Evolutionary conservation across 768 basidiomycete genomes (phyloP).

Genomic region (Cystobasidium tubakii): DNA sequence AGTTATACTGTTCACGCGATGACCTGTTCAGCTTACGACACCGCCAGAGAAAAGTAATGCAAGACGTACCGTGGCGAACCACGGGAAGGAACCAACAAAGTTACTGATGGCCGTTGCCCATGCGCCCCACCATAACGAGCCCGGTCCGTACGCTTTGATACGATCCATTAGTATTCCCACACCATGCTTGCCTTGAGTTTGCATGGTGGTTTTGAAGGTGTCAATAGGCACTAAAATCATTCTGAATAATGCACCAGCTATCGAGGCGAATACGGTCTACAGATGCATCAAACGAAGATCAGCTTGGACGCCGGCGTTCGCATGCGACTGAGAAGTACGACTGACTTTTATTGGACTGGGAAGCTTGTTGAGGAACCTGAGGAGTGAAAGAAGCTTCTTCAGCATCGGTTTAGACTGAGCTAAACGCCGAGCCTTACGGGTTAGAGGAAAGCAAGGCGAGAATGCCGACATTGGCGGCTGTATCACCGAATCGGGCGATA

Average conservation of each 20-base stretch:
- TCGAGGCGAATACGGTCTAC: conserved; percentile 68
- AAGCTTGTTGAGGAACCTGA: conserved; percentile 49
- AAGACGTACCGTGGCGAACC: conserved; percentile 54
- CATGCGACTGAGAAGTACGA: neutral
- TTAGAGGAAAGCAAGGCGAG: conserved; percentile 76
- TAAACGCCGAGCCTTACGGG: conserved; percentile 45
- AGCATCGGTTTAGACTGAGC: conserved; percentile 50
- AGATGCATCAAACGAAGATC: neutral
- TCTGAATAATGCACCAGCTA: conserved; percentile 75
- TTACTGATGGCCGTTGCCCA: conserved; percentile 67
- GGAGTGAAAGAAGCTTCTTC: conserved; percentile 57
- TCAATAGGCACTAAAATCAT: conserved; percentile 91
- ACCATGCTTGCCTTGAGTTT: conserved; percentile 75
- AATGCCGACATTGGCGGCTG: conserved; percentile 87
- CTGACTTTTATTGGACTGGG: conserved; percentile 20
- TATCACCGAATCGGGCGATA: conserved; percentile 76
- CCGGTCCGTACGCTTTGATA: conserved; percentile 51
- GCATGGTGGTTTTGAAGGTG: conserved; percentile 85
- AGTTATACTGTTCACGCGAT: conserved; percentile 45
- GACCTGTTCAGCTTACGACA: neutral
- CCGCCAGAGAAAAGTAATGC: neutral
- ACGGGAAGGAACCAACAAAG: conserved; percentile 86
- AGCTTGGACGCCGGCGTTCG: neutral
- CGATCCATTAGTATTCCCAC: conserved; percentile 62
- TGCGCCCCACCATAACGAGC: conserved; percentile 43